Evolutionary conservation across 2,329 filamentous ascomycete species (phyloP), one percentile per base, ranked within the genome.

Genomic region (Allantophomopsis cytisporea): DNA sequence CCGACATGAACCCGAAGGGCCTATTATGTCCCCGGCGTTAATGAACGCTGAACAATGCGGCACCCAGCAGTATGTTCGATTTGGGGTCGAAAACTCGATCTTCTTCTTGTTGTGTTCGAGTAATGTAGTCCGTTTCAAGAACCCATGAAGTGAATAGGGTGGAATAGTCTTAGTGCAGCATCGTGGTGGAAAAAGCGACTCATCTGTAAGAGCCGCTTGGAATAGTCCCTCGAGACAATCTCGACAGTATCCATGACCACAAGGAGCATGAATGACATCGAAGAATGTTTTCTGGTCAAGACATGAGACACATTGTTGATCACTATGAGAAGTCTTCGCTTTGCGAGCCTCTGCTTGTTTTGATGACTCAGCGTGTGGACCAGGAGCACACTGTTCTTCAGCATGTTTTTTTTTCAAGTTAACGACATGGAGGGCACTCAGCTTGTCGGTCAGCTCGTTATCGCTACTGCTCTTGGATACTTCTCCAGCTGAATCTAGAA

Each of bases 121-220:
- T 0, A 61, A 41, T 0, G 71, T 35, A 2, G 60, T 40, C 0
- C 44, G 5, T 0, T 56, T 47, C 0, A 77, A 54, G 36, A 66
- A 58, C 2, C 47, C 31, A 0, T 50, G 51, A 20, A 57, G 58
- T 0, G 43, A 37, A 1, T 53, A 50, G 1, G 68, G 37, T 0
- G 60, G 50, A 5, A 77, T 66, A 0, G 50, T 41, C 18, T 62
- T 45, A 0, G 47, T 42, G 47, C 72, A 76, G 53, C 73, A 78
- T 2, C 60, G 59, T 0, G 73, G 71, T 0, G 73, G 73, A 41
- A 73, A 78, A 0, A 71, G 47, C 0, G 62, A 57, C 40, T 76
- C 68, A 43, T 75, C 67, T 0, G 41, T 54, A 16, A 69, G 57
- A 0, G 67, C 58, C 0, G 50, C 39, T 1, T 43, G n/a, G 49